Conservation (phyloP, 495 filamentous ascomycete genomes). For the Penicillium pulvis region DNA sequence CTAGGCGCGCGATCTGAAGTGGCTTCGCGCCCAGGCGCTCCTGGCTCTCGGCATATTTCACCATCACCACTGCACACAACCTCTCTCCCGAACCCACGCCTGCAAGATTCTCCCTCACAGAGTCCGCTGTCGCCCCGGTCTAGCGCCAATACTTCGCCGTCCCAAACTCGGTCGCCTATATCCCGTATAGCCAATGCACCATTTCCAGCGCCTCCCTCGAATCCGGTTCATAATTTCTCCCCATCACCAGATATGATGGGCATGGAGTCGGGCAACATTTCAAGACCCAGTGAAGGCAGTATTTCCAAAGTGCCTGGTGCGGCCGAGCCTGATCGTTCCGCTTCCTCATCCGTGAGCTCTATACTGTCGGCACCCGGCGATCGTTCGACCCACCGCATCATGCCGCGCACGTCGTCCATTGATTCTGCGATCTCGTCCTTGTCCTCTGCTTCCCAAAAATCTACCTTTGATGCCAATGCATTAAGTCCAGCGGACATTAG, state of each 20-base stretch:
- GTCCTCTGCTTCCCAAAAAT: conserved; percentile 69
- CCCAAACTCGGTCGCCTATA: conserved; percentile 26
- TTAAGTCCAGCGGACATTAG: conserved; percentile 64
- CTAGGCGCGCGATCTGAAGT: conserved; percentile 35
- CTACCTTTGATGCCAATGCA: conserved; percentile 57
- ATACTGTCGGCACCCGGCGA: conserved; percentile 35
- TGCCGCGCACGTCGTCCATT: conserved; percentile 86
- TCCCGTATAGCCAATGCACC: conserved; percentile 36
- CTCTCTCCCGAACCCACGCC: conserved; percentile 28
- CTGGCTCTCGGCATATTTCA: conserved; percentile 35
- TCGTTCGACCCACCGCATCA: conserved; percentile 43
- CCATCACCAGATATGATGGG: conserved; percentile 21
- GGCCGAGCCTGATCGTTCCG: conserved; percentile 34
- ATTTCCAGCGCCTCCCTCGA: conserved; percentile 34
- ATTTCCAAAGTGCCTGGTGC: conserved; percentile 28
- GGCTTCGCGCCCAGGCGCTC: conserved; percentile 27
- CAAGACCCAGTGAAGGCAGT: conserved; percentile 21
- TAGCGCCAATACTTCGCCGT: conserved; percentile 26
- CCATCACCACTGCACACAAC: conserved; percentile 42
- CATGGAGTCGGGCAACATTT: conserved; percentile 21
- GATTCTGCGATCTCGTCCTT: conserved; percentile 90
- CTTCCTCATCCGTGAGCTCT: conserved; percentile 38
- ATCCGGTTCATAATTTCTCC: conserved; percentile 19
- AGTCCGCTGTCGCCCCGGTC: conserved; percentile 36
- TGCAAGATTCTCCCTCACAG: conserved; percentile 27